phyloP scores from a whole-genome alignment of 176 grass and related monocot species.

The Musa itinerans region DNA sequence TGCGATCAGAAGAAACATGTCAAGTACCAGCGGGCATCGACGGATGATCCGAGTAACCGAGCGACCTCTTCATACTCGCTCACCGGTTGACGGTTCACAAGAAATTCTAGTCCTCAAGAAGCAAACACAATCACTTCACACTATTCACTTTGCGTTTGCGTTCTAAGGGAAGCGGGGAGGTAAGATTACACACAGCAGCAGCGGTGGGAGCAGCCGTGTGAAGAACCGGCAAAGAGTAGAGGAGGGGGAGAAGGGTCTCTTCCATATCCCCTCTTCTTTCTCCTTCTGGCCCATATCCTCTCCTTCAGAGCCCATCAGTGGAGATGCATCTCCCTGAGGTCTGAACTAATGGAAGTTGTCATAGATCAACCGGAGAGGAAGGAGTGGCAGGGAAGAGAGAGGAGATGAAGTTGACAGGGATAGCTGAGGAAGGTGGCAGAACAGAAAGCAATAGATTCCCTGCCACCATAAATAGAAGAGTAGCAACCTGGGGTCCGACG shows the following conservation, averaged over 20 bases:
- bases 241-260: constrained; percentile 13
- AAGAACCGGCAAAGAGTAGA: neutral
- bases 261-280: constrained; percentile 12
- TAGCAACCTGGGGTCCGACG: neutral
- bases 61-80: neutral
- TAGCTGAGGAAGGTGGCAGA: neutral
- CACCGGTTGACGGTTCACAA: neutral
- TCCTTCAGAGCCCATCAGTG: constrained; percentile 14
- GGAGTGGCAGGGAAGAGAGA: too few relatives aligned
- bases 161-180: neutral
- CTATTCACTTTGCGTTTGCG: neutral
- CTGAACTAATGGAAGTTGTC: neutral
- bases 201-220: neutral
- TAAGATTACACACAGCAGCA: neutral
- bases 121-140: neutral
- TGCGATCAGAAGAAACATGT: too few relatives aligned
- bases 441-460: neutral
- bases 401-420: neutral
- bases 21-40: neutral
- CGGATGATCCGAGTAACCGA: neutral
- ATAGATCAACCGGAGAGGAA: neutral
- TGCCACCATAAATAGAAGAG: constrained; percentile 4
- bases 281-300: constrained; percentile 11
- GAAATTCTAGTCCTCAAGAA: neutral
- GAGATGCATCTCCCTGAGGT: neutral